These are phyloP conservation scores for Lasiosphaeria hispida DNA, from an alignment of 495 filamentous ascomycete species.

Conservation along the genomic window DNA sequence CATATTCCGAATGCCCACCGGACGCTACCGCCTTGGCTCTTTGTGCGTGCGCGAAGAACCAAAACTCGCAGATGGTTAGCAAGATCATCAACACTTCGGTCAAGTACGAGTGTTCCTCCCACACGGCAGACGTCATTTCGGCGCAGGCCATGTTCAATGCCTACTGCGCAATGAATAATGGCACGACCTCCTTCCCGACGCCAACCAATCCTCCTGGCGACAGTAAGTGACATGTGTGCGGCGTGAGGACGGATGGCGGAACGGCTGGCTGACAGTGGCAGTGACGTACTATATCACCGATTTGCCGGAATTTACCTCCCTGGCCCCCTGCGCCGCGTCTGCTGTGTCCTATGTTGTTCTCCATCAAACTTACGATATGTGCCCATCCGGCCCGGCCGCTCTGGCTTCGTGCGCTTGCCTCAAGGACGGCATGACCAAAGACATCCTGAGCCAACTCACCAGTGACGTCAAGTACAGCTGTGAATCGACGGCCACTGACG, in stretches of 20 bases:
- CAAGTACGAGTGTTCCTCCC: constrained; percentile 37
- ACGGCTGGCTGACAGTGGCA: constrained; percentile 17
- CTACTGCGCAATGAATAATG: constrained; percentile 47
- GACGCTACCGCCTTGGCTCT: constrained; percentile 42
- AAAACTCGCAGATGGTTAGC: constrained; percentile 40
- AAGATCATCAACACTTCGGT: constrained; percentile 40
- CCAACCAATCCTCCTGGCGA: constrained; percentile 45
- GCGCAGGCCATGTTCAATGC: constrained; percentile 48
- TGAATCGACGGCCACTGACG: constrained; percentile 41
- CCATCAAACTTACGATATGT: constrained; percentile 39
- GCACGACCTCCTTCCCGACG: constrained; percentile 44
- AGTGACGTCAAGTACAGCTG: constrained; percentile 42
- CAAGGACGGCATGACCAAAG: constrained; percentile 41
- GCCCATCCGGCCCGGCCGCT: constrained; percentile 41
- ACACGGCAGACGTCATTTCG: constrained; percentile 42
- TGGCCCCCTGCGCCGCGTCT: constrained; percentile 43
- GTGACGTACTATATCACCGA: constrained; percentile 54
- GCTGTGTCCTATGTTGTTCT: constrained; percentile 41
- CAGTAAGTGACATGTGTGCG: constrained; percentile 25
- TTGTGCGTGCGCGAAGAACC: constrained; percentile 49
- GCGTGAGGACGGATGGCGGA: not conserved
- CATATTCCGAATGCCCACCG: constrained; percentile 35
- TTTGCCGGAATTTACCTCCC: constrained; percentile 39
- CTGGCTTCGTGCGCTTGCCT: constrained; percentile 51
- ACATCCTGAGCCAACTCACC: constrained; percentile 35